Percentiles rank a stretch among this genome's conserved stretches.
phyloP scores from a whole-genome alignment of 208 protist species.

The Leptomonas pyrrhocoris region DNA sequence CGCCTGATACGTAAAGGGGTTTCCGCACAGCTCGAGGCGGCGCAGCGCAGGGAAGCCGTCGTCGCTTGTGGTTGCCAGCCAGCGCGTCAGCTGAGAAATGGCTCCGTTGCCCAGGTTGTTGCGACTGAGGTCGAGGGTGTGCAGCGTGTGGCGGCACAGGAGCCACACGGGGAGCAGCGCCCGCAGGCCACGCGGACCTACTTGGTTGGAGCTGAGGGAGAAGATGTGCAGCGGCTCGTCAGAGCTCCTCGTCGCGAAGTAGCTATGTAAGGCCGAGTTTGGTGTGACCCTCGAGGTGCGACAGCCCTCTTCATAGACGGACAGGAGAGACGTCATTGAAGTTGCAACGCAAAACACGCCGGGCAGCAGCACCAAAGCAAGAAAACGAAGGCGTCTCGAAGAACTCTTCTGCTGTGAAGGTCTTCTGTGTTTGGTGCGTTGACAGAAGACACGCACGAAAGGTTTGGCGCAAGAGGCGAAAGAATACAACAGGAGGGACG shows the following conservation, averaged over 20 bases:
- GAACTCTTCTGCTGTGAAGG: no score
- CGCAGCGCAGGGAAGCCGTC: conserved; percentile 44
- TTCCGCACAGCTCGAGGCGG: conserved; percentile 56
- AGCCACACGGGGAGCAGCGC: conserved; percentile 39
- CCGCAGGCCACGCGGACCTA: conserved; percentile 51
- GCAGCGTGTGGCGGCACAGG: conserved; percentile 40
- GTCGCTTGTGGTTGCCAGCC: conserved; percentile 14
- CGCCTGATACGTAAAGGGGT: conserved; percentile 67
- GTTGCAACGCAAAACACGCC: no score
- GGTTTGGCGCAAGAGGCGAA: no score
- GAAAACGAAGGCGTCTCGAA: no score
- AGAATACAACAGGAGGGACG: no score
- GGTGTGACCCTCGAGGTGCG: conserved; percentile 7
- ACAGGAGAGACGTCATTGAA: conserved; percentile 16
- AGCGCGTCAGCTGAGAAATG: conserved; percentile 26
- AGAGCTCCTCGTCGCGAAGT: conserved; percentile 3
- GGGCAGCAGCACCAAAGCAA: no score
- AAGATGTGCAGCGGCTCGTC: conserved; percentile 31
- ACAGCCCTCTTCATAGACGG: conserved; percentile 35
- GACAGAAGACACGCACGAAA: no score
- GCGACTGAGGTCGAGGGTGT: conserved; percentile 54
- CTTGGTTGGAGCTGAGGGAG: conserved; percentile 45
- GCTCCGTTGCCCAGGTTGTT: conserved; percentile 52
- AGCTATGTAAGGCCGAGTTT: conserved; percentile 26
- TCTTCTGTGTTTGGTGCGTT: no score